These are phyloP conservation scores for Adansonia madagascariensis DNA, from an alignment of 441 rosid genomes.

Conservation along the genomic window DNA sequence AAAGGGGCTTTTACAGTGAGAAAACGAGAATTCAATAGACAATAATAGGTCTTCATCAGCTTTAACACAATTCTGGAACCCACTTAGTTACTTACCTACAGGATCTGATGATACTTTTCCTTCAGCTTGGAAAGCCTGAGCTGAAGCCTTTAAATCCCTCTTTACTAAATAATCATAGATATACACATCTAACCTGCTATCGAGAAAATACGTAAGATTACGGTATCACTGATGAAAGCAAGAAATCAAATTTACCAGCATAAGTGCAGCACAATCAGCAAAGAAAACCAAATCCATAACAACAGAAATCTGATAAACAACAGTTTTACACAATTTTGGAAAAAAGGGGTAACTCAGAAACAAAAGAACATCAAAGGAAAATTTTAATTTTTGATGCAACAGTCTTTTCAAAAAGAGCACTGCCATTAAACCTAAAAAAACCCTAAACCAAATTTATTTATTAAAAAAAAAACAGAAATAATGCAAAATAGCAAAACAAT, in stretches of 20 bases:
- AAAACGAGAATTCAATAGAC: neutral
- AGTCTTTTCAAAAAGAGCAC: neutral
- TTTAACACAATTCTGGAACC: constrained; percentile 3
- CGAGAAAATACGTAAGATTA: constrained; percentile 16
- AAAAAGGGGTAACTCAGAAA: neutral
- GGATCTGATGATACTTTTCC: constrained; percentile 86
- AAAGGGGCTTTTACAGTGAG: neutral
- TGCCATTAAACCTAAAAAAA: neutral
- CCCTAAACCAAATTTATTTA: neutral
- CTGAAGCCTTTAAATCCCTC: constrained; percentile 84
- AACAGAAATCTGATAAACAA: neutral
- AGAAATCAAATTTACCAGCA: neutral
- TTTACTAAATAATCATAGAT: constrained; percentile 90
- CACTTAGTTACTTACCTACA: constrained; percentile 57
- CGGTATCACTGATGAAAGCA: neutral
- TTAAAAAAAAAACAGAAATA: neutral
- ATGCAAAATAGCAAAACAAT: neutral
- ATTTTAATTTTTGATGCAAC: constrained; percentile 13
- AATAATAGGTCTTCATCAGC: neutral
- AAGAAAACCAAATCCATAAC: constrained; percentile 16
- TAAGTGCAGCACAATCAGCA: neutral
- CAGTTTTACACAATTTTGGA: neutral
- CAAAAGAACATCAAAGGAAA: neutral
- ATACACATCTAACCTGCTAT: constrained; percentile 85
- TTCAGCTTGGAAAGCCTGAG: constrained; percentile 88